These are phyloP conservation scores for Pouteria campechiana DNA, from an alignment of 179 eudicot species.

Conservation along the genomic window DNA sequence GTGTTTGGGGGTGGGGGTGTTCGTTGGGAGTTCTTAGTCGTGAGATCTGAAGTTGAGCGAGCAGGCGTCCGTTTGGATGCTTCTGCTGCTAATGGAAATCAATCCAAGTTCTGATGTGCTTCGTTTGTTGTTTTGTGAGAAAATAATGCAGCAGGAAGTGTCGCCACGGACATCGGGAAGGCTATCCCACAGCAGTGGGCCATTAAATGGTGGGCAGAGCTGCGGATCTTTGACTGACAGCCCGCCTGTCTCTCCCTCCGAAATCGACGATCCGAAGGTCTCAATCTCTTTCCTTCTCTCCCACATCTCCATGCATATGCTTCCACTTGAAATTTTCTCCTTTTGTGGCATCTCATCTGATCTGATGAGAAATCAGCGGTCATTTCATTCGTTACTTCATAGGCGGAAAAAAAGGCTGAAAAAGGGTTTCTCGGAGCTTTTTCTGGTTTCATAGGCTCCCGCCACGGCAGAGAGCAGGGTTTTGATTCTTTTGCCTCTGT, in stretches of 20 bases:
- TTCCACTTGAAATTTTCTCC: background rate
- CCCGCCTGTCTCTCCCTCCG: constrained; percentile 91
- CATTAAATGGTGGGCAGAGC: constrained; percentile 40
- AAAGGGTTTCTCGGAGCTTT: too few species aligned
- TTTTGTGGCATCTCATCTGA: background rate
- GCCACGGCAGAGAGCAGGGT: too few species aligned
- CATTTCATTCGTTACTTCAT: background rate
- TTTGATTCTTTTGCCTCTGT: too few species aligned
- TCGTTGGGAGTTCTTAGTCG: constrained; percentile 8
- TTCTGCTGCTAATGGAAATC: too few species aligned
- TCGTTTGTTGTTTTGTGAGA: too few species aligned
- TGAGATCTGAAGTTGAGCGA: too few species aligned
- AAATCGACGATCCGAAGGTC: constrained; percentile 85
- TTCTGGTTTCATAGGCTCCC: background rate
- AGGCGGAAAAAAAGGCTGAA: too few species aligned
- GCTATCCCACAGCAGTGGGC: constrained; percentile 94
- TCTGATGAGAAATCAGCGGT: background rate
- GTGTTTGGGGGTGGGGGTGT: background rate
- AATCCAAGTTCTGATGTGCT: too few species aligned
- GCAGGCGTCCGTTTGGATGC: too few species aligned
- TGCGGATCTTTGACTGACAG: constrained; percentile 79
- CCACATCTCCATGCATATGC: too few species aligned
- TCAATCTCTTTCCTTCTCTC: background rate
- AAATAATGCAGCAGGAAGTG: constrained; percentile 94
- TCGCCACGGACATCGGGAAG: constrained; percentile 97